A percentile compares a stretch with the other conserved stretches of the same genome.
phyloP scores from a whole-genome alignment of 208 protist genomes.

The Trypanosoma cruzi region DNA sequence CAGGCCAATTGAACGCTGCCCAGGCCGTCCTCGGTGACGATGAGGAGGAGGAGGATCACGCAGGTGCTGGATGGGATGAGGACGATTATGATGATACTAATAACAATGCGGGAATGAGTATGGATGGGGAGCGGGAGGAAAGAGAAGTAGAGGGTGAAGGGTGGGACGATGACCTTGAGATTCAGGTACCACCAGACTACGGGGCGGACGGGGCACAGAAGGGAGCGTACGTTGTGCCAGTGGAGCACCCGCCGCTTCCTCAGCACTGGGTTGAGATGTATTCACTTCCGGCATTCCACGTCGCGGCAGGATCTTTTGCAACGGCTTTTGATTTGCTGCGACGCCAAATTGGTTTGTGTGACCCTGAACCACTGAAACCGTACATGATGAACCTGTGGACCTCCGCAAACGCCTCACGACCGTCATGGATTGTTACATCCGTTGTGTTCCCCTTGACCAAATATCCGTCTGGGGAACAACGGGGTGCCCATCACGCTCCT shows the following conservation, averaged over 20 bases:
- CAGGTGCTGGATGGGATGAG: constrained; percentile 59
- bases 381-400: constrained; percentile 90
- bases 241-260: constrained; percentile 49
- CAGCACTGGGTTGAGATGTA: constrained; percentile 89
- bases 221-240: constrained; percentile 46
- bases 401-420: constrained; percentile 62
- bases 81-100: constrained; percentile 35
- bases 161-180: constrained; percentile 83
- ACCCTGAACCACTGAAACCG: constrained; percentile 89
- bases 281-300: constrained; percentile 90
- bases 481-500: constrained; percentile 43
- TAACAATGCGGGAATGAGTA: neutral
- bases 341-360: constrained; percentile 90
- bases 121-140: constrained; percentile 8
- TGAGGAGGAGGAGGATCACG: constrained; percentile 37
- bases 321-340: constrained; percentile 91
- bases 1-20: constrained; percentile 44
- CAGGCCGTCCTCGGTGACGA: constrained; percentile 33
- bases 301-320: constrained; percentile 95
- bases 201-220: neutral
- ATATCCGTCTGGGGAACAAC: constrained; percentile 38
- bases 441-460: constrained; percentile 42
- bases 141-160: constrained; percentile 35
- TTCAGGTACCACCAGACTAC: constrained; percentile 47
- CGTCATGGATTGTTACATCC: constrained; percentile 41